Evolutionary conservation across 169 alveolate genomes (phyloP).

Genomic region (Cryptosporidium tyzzeri): DNA sequence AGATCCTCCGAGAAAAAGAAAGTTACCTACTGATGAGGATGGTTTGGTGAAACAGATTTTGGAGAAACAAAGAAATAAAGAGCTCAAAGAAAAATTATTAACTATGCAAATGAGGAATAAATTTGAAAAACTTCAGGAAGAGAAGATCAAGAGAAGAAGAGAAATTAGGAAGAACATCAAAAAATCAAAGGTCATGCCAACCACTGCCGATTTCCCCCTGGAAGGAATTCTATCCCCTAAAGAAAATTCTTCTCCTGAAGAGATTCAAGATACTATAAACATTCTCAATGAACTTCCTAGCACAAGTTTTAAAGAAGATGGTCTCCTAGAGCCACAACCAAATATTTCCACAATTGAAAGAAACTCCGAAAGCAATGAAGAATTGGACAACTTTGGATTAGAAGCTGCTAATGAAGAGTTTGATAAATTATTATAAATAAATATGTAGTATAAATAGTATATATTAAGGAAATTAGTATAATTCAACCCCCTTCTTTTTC

Average conservation of each 20-base stretch:
- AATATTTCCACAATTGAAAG: neutral
- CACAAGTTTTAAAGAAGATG: conserved; percentile 1
- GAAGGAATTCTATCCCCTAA: conserved; percentile 18
- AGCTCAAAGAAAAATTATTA: conserved; percentile 17
- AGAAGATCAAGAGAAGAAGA: conserved; percentile 23
- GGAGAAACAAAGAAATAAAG: conserved; percentile 19
- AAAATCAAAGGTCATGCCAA: neutral
- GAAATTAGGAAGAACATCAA: conserved; percentile 11
- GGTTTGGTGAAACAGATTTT: conserved; percentile 25
- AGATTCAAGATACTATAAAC: neutral
- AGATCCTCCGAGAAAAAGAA: conserved; percentile 29
- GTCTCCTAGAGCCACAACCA: neutral
- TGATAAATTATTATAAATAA: neutral
- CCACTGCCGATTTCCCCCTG: conserved; percentile 19
- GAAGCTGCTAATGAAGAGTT: conserved; percentile 27
- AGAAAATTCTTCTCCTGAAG: conserved; percentile 25
- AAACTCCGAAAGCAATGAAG: neutral
- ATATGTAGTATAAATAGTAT: conserved; percentile 32
- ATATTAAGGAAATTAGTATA: neutral
- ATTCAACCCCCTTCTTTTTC: neutral
- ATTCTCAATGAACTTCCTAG: neutral
- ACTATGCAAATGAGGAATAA: conserved; percentile 5
- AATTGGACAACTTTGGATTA: conserved; percentile 22
- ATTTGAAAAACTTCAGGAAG: conserved; percentile 3
- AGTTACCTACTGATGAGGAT: neutral